Evolutionary conservation across 129 eudicot species (phyloP), one percentile per base, ranked within the genome.

Genomic region (Silybum marianum): DNA sequence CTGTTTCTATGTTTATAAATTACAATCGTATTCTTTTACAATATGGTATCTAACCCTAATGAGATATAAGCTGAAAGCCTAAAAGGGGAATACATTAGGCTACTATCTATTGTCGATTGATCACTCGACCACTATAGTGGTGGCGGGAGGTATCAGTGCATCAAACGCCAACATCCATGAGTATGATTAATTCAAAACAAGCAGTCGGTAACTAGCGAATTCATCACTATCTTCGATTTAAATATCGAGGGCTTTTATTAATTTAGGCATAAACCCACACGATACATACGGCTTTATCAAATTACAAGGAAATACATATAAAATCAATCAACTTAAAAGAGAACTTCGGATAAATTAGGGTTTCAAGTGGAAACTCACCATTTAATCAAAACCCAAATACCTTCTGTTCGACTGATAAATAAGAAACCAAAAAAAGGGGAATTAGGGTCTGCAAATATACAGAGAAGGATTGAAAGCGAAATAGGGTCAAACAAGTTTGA

Each of bases 311-410:
- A 71, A 4, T 77, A 14, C 24, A 25, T n/a, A 62, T 2, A 19
- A 24, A 81, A 38, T 18, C 48, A 44, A 42, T 22, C 28, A 62
- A 72, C 1, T 19, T 51, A 3, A 11, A 8, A 2, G 2, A 39
- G 5, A 38, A 30, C 25, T 40, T 4, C 7, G 28, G 25, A 9
- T 4, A 66, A 74, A 18, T 19, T 73, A 74, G 75, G 84, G 75
- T 12, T 66, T 26, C 23, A 48, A 75, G 21, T 25, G 36, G 58
- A 26, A 65, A 28, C 74, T 81, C 66, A 81, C 84, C 84, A 72
- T 60, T 60, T 72, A 16, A 77, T 39, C 81, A 66, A 32, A 65
- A 24, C 19, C 30, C 22, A 66, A 21, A 38, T 34, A 40, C 65
- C 30, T 80, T 80, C 36, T 24, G 69, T 36, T 38, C 73, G 16